Conservation (phyloP, 768 basidiomycete species). For the Melanogaster broomeanus region DNA sequence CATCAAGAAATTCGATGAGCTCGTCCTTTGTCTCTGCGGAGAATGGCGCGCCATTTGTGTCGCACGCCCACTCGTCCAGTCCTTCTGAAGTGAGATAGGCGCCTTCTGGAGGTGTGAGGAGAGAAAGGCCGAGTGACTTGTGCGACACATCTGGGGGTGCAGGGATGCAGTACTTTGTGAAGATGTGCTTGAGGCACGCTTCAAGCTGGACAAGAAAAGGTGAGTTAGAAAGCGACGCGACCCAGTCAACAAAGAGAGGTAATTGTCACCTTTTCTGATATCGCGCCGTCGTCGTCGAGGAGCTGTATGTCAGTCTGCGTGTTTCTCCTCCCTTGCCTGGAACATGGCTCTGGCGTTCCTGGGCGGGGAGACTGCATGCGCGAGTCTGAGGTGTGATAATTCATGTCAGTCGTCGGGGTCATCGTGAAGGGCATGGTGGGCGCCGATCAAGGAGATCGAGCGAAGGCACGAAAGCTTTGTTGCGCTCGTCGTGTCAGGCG, state of each 20-base stretch:
- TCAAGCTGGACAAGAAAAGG: conserved; percentile 52
- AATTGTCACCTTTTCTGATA: conserved; percentile 58
- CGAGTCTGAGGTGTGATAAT: conserved; percentile 4
- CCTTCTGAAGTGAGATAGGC: conserved; percentile 62
- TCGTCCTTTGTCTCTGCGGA: conserved; percentile 78
- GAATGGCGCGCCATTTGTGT: conserved; percentile 84
- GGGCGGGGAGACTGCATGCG: conserved; percentile 51
- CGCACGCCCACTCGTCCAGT: conserved; percentile 73
- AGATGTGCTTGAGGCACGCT: conserved; percentile 71
- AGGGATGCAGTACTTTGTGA: conserved; percentile 75
- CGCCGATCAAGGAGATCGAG: conserved; percentile 21
- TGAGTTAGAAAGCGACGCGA: not conserved
- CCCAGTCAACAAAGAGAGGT: not conserved
- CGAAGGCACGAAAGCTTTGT: not conserved
- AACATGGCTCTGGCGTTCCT: conserved; percentile 64
- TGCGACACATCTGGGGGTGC: conserved; percentile 12
- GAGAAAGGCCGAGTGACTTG: conserved; percentile 23
- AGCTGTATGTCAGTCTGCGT: conserved; percentile 50
- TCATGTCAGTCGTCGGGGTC: conserved; percentile 3
- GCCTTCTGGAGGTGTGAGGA: conserved; percentile 49
- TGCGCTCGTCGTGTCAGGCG: conserved; percentile 25
- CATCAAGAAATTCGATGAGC: conserved; percentile 72
- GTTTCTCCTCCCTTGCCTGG: conserved; percentile 60
- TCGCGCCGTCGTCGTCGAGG: conserved; percentile 69
- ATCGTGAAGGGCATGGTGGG: conserved; percentile 16